phyloP scores from a whole-genome alignment of 345 rosid species.

The Syzygium oleosum region DNA sequence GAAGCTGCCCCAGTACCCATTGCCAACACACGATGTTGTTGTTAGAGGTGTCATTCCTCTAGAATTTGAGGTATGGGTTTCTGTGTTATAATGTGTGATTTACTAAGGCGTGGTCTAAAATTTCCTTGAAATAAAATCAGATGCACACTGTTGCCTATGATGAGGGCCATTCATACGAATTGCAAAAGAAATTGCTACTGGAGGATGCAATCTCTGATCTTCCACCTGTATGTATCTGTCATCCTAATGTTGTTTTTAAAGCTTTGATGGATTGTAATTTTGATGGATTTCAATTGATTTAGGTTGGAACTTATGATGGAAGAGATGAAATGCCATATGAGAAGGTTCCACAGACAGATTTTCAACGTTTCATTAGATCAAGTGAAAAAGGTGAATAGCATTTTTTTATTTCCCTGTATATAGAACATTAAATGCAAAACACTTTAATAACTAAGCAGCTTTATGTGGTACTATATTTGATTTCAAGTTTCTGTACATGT shows the following conservation, averaged over 20 bases:
- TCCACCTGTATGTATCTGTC: constrained; percentile 33
- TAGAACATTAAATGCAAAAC: not conserved
- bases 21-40: constrained; percentile 73
- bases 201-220: constrained; percentile 53
- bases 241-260: not conserved
- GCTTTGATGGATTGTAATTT: constrained; percentile 11
- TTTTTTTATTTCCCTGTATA: not conserved
- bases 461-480: not conserved
- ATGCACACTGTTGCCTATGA: constrained; percentile 31
- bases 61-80: constrained; percentile 48
- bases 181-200: constrained; percentile 30
- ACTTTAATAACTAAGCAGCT: not conserved
- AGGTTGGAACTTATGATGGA: constrained; percentile 35
- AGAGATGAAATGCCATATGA: constrained; percentile 43
- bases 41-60: constrained; percentile 43
- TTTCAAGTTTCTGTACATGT: not conserved
- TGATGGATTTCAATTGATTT: not conserved
- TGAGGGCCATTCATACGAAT: constrained; percentile 17
- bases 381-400: constrained; percentile 20
- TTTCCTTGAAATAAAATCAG: constrained; percentile 16
- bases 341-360: constrained; percentile 28
- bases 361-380: constrained; percentile 35
- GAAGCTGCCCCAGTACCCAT: constrained; percentile 65
- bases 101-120: not conserved
- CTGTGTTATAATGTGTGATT: not conserved